phyloP scores from a whole-genome alignment of 805 yeast genomes.

The Zygoascus tannicola region DNA sequence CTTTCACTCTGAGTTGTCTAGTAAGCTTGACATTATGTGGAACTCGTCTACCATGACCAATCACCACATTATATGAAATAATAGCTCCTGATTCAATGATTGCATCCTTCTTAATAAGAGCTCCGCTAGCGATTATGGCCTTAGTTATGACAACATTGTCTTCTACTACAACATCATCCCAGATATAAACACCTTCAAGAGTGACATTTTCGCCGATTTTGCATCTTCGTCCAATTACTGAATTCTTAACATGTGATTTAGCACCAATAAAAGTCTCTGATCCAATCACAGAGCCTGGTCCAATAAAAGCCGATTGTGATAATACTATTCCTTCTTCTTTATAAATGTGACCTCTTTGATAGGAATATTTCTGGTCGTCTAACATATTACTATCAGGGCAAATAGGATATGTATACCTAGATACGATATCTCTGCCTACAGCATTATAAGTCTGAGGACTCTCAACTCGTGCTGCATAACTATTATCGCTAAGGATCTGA shows the following conservation, averaged over 20 bases:
- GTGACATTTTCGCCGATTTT: slow-evolving; percentile 68
- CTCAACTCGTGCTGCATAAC: slow-evolving; percentile 92
- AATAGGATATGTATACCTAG: slow-evolving; percentile 88
- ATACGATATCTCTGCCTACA: slow-evolving; percentile 77
- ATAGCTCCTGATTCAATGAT: slow-evolving; percentile 61
- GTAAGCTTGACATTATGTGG: slow-evolving; percentile 22
- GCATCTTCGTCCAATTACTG: slow-evolving; percentile 82
- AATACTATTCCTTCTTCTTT: slow-evolving; percentile 81
- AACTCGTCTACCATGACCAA: slow-evolving; percentile 46
- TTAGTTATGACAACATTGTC: slow-evolving; percentile 51
- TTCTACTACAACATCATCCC: slow-evolving; percentile 73
- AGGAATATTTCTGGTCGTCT: slow-evolving; percentile 62
- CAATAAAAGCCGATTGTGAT: slow-evolving; percentile 87
- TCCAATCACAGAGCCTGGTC: slow-evolving; percentile 76
- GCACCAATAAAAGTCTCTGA: slow-evolving; percentile 68
- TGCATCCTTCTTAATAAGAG: slow-evolving; percentile 45
- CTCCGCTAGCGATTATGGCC: slow-evolving; percentile 63
- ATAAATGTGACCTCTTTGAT: slow-evolving; percentile 79
- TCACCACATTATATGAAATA: slow-evolving; percentile 62
- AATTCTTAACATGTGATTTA: slow-evolving; percentile 51
- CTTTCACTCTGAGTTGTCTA: slow-evolving; percentile 1
- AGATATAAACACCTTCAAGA: slow-evolving; percentile 69
- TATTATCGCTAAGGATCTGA: slow-evolving; percentile 61
- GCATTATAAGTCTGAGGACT: slow-evolving; percentile 91
- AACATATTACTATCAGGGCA: slow-evolving; percentile 77